Base-by-base conservation (phyloP, 345 rosid species). In the Sisymbrium altissimum region DNA sequence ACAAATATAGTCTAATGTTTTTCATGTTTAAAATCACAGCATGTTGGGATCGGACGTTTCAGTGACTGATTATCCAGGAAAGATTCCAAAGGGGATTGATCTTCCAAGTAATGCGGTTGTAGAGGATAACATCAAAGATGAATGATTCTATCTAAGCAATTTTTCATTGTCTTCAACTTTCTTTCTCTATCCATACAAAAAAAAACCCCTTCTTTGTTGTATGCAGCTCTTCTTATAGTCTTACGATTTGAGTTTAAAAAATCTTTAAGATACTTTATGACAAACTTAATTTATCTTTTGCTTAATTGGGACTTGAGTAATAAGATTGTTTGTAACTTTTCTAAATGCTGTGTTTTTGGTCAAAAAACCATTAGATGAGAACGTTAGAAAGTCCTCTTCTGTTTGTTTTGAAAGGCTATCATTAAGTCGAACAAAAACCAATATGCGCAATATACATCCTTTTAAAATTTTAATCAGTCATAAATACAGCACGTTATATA, bases 31-130 rank as follows among this genome's bases (percentile, higher is more conserved):
- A 32, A 32, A 29, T 59, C 54, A 25, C 88, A 93, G 98, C 64
- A 88, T 87, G 92, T 41, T 61, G 38, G 97, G 97, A 46, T 84
- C 90, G 3, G 91, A 86, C 73, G 14, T 73, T 8, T 79, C 93
- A 4, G 64, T 77, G 8, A 87, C 92, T 7, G 83, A 93, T 70
- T 93, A 88, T 80, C 91, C 96, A 1, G 98, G 98, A 77, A 91
- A 82, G 83, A 80, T 89, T 57, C 98, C 98, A 43, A 27, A 82
- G 4, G 90, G 89, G 19, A 78, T 59, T 46, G 87, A 87, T 78
- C 67, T 62, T 48, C 88, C 92, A 19, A 86, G 91, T 15, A 83
- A 74, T 79, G 81, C 27, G 14, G 79, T 52, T 66, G 77, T 61
- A 52, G 78, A 73, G 44, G 63, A 50, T 32, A 82, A 78, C 62